phyloP scores from a whole-genome alignment of 2,329 filamentous ascomycete species.

The Epichloe typhina region DNA sequence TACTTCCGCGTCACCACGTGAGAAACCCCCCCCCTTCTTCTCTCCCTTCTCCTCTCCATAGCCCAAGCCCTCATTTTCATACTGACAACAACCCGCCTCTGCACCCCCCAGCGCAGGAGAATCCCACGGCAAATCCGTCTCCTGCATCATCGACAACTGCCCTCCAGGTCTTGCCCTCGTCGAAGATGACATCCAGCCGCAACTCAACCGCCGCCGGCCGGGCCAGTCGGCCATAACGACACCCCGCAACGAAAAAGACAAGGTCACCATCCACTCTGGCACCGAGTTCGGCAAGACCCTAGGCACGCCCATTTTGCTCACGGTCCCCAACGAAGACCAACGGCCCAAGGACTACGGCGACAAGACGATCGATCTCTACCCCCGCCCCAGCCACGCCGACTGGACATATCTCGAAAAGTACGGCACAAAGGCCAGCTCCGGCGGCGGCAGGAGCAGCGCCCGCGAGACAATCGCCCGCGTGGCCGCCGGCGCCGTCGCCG shows the following conservation, averaged over 20 bases:
- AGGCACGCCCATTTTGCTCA: slow-evolving; percentile 78
- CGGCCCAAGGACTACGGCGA: slow-evolving; percentile 82
- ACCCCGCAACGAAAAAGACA: slow-evolving; percentile 83
- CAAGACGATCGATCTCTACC: slow-evolving; percentile 82
- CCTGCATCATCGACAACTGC: slow-evolving; percentile 87
- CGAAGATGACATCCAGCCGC: slow-evolving; percentile 82
- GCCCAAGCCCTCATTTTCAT: too few relatives aligned
- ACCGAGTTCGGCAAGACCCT: slow-evolving; percentile 82
- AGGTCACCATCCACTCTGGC: slow-evolving; percentile 83
- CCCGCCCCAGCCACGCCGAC: slow-evolving; percentile 84
- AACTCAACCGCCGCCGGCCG: slow-evolving; percentile 80
- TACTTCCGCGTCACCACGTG: slow-evolving; percentile 76
- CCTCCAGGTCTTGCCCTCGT: slow-evolving; percentile 78
- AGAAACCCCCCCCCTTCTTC: background rate
- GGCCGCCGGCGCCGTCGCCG: slow-evolving; percentile 80
- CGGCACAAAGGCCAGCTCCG: slow-evolving; percentile 79
- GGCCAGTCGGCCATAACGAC: slow-evolving; percentile 86
- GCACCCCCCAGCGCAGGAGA: slow-evolving; percentile 31
- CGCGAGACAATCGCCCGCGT: slow-evolving; percentile 90
- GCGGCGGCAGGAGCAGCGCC: slow-evolving; percentile 83
- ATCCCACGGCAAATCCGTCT: slow-evolving; percentile 84
- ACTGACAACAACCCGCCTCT: background rate
- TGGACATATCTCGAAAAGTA: slow-evolving; percentile 98
- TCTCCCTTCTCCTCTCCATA: background rate
- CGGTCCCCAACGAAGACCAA: slow-evolving; percentile 86